Base-by-base conservation (phyloP, 176 grass and related monocot genomes). In the Avena sativa region DNA sequence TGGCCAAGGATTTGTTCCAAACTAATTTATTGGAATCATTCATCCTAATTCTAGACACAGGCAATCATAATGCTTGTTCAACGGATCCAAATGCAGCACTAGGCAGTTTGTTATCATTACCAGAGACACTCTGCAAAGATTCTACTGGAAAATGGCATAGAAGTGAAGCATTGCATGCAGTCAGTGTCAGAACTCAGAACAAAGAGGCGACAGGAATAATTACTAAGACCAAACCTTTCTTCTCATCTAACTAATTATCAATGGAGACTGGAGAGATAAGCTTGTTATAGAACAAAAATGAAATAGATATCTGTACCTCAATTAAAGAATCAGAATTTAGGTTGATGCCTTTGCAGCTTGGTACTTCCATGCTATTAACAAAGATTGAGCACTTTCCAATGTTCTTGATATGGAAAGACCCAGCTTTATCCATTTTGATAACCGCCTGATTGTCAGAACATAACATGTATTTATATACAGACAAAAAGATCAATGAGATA, bases 351-450 rank as follows among this genome's bases (percentile, higher is more conserved):
- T 94, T 99, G 88, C 85, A 91, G 67, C 87, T 59, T 83, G 85
- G 90, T 83, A 99, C 92, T 90, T 99, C 94, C 89, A 91, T 99
- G 89, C 92, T 92, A 38, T 99, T 94, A 71, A 99, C 89, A 92
- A 93, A 99, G 48, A 99, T 87, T 19, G 97, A 87, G 83, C 68
- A 96, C 72, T 96, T 96, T 20, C 94, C 97, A 40, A 89, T 93
- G 89, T 98, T 98, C 73, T 88, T 98, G 69, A 98, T 94, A 81
- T 93, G 88, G 84, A 99, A 96, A 76, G 77, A 91, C 30, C 94
- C 97, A 71, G 70, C 80, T 86, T 96, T 91, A 83, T 99, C 97
- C 93, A 98, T 94, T 82, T 92, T 98, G 89, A 98, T 94, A 48
- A 96, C 84, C 1, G 93, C 93, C 96, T 98, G 84, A 48, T 75